These are phyloP conservation scores for Lophium mytilinum DNA, from an alignment of 495 filamentous ascomycete species.

Conservation along the genomic window DNA sequence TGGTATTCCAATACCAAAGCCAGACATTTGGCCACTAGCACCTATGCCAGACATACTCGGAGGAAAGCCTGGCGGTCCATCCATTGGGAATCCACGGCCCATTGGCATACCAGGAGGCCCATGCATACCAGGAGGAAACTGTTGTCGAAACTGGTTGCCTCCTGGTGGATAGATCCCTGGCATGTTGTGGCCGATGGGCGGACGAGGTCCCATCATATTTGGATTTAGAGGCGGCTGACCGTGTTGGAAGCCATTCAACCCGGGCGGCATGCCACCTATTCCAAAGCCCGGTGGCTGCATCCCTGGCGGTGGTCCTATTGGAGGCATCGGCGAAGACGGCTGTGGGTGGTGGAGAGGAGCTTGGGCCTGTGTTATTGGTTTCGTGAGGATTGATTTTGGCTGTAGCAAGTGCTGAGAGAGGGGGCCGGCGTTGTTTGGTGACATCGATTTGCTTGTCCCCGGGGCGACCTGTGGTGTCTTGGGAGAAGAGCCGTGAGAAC, in stretches of 20 bases:
- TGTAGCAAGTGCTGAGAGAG: constrained; percentile 39
- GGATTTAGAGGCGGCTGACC: constrained; percentile 27
- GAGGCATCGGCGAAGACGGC: constrained; percentile 43
- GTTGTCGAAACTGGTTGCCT: constrained; percentile 41
- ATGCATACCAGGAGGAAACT: constrained; percentile 53
- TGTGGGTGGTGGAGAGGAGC: constrained; percentile 43
- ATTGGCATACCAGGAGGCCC: constrained; percentile 45
- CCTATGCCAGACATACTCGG: constrained; percentile 34
- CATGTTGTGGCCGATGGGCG: constrained; percentile 18
- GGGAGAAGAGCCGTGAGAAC: constrained; percentile 60
- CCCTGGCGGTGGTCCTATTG: constrained; percentile 42
- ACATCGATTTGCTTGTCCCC: constrained; percentile 54
- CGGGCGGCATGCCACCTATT: constrained; percentile 33
- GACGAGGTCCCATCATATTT: constrained; percentile 28
- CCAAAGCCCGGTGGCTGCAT: constrained; percentile 45
- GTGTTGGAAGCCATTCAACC: constrained; percentile 29
- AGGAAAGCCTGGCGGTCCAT: constrained; percentile 48
- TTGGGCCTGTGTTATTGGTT: constrained; percentile 24
- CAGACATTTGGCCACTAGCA: constrained; percentile 19
- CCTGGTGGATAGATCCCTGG: constrained; percentile 34
- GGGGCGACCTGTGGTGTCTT: constrained; percentile 48
- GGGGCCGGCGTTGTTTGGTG: constrained; percentile 50
- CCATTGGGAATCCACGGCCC: constrained; percentile 56
- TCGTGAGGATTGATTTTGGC: constrained; percentile 32
- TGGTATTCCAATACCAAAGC: constrained; percentile 33